These are phyloP conservation scores for Populus ilicifolia DNA, from an alignment of 345 rosid genomes.

Conservation along the genomic window DNA sequence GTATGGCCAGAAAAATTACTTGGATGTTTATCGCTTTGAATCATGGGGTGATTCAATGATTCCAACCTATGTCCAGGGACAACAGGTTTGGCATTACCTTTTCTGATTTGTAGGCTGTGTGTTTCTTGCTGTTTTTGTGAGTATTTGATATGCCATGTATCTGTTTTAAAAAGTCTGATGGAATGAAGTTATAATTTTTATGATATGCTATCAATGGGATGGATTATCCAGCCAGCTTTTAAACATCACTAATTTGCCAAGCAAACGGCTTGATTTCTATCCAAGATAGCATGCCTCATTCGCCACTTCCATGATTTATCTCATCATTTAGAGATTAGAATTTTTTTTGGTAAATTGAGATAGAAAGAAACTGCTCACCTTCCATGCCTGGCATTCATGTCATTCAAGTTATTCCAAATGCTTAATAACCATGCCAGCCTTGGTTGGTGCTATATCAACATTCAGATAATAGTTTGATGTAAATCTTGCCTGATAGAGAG, in stretches of 20 bases:
- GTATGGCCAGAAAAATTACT: slow-evolving; percentile 78
- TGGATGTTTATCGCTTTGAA: slow-evolving; percentile 86
- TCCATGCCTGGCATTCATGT: too few relatives aligned
- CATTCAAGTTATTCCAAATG: too few relatives aligned
- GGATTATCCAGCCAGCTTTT: not conserved
- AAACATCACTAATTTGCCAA: not conserved
- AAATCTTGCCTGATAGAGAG: too few relatives aligned
- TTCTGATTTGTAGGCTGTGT: not conserved
- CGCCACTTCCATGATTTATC: not conserved
- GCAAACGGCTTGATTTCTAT: not conserved
- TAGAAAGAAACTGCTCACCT: too few relatives aligned
- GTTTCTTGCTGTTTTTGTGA: slow-evolving; percentile 11
- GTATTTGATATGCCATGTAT: not conserved
- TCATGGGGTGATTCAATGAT: slow-evolving; percentile 99
- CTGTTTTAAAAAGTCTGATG: not conserved
- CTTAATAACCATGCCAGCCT: too few relatives aligned
- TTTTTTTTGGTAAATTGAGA: too few relatives aligned
- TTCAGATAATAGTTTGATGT: too few relatives aligned
- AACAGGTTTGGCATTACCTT: slow-evolving; percentile 56
- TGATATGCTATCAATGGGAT: too few relatives aligned
- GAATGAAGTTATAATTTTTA: not conserved
- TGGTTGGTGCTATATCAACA: too few relatives aligned
- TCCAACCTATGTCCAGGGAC: slow-evolving; percentile 71
- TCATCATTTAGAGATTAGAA: not conserved
- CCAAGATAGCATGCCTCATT: not conserved